These are phyloP conservation scores for Dactylonectria macrodidyma DNA, from an alignment of 2,329 filamentous ascomycete species.

Conservation along the genomic window DNA sequence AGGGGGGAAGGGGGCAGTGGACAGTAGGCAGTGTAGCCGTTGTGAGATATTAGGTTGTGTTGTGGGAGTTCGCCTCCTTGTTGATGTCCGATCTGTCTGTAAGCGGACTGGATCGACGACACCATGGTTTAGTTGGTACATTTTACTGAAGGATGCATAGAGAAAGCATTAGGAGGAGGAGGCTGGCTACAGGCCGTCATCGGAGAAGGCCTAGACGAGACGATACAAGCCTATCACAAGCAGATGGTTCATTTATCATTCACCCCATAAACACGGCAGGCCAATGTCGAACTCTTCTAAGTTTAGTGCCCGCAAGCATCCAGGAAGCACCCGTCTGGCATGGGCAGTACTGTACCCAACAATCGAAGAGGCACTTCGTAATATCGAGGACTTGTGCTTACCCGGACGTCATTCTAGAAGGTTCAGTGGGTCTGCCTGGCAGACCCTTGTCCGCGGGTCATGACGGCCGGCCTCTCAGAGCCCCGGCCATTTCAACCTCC, in stretches of 20 bases:
- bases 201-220: too few species aligned
- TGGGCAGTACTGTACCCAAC: background rate
- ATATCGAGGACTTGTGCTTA: conserved; percentile 56
- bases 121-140: too few species aligned
- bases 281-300: conserved; percentile 33
- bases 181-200: background rate
- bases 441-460: background rate
- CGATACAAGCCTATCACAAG: too few species aligned
- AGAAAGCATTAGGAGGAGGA: conserved; percentile 3
- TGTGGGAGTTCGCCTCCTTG: conserved; percentile 2
- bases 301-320: conserved; percentile 43
- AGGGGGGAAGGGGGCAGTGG: conserved; percentile 18
- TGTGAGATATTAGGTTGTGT: conserved; percentile 5
- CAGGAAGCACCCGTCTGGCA: conserved; percentile 22
- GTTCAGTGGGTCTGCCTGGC: conserved; percentile 56
- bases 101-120: background rate
- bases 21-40: conserved; percentile 13
- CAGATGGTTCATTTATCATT: background rate
- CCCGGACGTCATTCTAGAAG: conserved; percentile 59
- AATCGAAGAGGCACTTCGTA: conserved; percentile 20
- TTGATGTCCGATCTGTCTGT: conserved; percentile 18
- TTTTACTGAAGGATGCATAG: background rate
- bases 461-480: background rate
- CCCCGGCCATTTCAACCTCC: background rate
- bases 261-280: background rate